A percentile compares a stretch with the other conserved stretches of the same genome.
Conservation (phyloP, 768 basidiomycete genomes). For the Dacryopinax spathularia region DNA sequence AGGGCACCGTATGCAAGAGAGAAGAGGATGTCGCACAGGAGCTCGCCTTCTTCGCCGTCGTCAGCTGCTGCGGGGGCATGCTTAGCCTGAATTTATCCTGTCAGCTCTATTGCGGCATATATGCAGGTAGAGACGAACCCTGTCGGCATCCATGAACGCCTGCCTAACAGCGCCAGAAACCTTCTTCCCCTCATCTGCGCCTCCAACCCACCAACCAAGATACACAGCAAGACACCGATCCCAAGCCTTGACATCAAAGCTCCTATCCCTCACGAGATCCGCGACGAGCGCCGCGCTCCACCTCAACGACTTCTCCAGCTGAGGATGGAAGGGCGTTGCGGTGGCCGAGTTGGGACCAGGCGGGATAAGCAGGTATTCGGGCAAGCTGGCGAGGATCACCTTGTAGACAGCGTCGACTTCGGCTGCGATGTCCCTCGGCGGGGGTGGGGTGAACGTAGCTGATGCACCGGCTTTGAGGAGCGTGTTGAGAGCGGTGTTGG, state of each 20-base stretch:
- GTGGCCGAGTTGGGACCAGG: constrained; percentile 32
- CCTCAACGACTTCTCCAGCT: constrained; percentile 46
- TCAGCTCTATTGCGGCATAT: background rate
- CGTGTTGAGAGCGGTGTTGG: constrained; percentile 63
- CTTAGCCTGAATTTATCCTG: constrained; percentile 36
- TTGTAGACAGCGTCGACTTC: constrained; percentile 46
- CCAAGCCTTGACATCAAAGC: constrained; percentile 46
- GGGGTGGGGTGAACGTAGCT: constrained; percentile 49
- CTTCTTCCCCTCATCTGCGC: constrained; percentile 31
- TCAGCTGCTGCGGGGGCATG: constrained; percentile 31
- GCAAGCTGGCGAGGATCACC: constrained; percentile 47
- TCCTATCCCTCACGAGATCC: constrained; percentile 49
- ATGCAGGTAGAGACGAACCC: constrained; percentile 21
- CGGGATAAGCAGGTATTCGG: constrained; percentile 31
- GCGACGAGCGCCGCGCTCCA: constrained; percentile 63
- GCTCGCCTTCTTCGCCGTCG: constrained; percentile 58
- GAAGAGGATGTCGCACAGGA: constrained; percentile 85
- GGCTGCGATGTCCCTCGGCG: constrained; percentile 50
- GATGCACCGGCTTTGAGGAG: constrained; percentile 76
- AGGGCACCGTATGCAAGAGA: constrained; percentile 92
- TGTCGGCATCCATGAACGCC: constrained; percentile 66
- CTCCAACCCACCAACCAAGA: constrained; percentile 50
- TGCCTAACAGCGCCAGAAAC: constrained; percentile 52
- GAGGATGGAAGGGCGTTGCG: constrained; percentile 38
- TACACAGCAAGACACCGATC: constrained; percentile 57